Percentiles rank a stretch among this genome's conserved stretches.
Conservation (phyloP, 2,329 filamentous ascomycete species). For the Furcasterigmium furcatum region DNA sequence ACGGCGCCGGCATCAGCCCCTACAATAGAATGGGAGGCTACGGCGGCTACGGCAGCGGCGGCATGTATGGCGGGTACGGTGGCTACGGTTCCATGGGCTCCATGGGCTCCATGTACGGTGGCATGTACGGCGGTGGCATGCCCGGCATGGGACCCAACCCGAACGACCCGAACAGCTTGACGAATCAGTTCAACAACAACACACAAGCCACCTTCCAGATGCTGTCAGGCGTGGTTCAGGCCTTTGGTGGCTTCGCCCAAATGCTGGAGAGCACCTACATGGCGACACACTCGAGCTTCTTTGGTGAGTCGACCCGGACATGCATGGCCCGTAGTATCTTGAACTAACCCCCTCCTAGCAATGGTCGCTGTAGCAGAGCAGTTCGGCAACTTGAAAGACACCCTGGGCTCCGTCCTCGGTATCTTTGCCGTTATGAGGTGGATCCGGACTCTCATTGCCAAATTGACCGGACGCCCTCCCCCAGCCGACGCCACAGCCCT, state of each 20-base stretch:
- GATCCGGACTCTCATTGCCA: conserved; percentile 87
- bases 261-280: conserved; percentile 99
- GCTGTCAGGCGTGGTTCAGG: conserved; percentile 93
- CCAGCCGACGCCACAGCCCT: conserved; percentile 84
- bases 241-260: conserved; percentile 96
- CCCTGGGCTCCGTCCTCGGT: conserved; percentile 86
- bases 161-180: conserved; percentile 90
- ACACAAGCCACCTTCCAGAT: conserved; percentile 97
- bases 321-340: not conserved
- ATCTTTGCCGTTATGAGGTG: conserved; percentile 96
- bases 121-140: conserved; percentile 41
- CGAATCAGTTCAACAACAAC: conserved; percentile 91
- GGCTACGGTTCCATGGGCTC: conserved; percentile 31
- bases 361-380: conserved; percentile 99
- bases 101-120: too few relatives aligned
- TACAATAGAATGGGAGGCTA: conserved; percentile 48
- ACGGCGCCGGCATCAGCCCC: conserved; percentile 34
- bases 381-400: conserved; percentile 89
- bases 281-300: conserved; percentile 98
- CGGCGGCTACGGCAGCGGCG: conserved; percentile 38
- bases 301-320: conserved; percentile 69
- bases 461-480: conserved; percentile 85
- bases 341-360: conserved; percentile 47
- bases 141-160: conserved; percentile 52
- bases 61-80: conserved; percentile 37